A percentile compares a stretch with the other conserved stretches of the same genome.
Evolutionary conservation across 2,329 filamentous ascomycete species (phyloP).

Genomic region (Gnomoniopsis smithogilvyi): DNA sequence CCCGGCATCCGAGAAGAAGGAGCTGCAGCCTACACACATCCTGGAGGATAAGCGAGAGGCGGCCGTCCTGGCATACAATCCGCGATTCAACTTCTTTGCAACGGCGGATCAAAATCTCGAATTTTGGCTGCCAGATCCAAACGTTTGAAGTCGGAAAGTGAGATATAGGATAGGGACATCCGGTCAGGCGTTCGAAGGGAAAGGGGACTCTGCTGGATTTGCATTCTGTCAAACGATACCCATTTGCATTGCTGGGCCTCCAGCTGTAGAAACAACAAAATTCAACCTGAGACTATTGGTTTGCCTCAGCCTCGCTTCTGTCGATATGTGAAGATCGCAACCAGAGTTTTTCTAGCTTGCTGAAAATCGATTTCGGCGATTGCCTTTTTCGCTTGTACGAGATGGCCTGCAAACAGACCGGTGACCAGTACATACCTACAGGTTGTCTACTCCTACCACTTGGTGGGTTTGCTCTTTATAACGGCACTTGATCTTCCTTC

Average conservation of each 20-base stretch:
- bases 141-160: conserved; percentile 35
- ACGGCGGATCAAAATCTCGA: conserved; percentile 82
- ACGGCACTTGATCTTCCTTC: conserved; percentile 16
- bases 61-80: conserved; percentile 82
- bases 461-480: neutral
- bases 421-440: neutral
- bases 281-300: neutral
- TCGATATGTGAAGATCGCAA: no score
- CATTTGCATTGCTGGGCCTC: conserved; percentile 13
- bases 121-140: conserved; percentile 73
- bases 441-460: neutral
- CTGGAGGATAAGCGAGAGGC: conserved; percentile 66
- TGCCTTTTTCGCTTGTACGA: no score
- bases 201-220: conserved; percentile 6
- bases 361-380: no score
- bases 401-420: neutral
- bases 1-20: conserved; percentile 50
- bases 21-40: conserved; percentile 60
- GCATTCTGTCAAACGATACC: conserved; percentile 17
- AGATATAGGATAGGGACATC: neutral
- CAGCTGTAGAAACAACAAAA: neutral
- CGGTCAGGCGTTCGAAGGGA: conserved; percentile 13
- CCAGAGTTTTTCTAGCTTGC: no score
- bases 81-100: conserved; percentile 86
- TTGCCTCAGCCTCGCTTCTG: no score